Base-by-base conservation (phyloP, 1,284 basidiomycete species). In the Leucoagaricus sp. region DNA sequence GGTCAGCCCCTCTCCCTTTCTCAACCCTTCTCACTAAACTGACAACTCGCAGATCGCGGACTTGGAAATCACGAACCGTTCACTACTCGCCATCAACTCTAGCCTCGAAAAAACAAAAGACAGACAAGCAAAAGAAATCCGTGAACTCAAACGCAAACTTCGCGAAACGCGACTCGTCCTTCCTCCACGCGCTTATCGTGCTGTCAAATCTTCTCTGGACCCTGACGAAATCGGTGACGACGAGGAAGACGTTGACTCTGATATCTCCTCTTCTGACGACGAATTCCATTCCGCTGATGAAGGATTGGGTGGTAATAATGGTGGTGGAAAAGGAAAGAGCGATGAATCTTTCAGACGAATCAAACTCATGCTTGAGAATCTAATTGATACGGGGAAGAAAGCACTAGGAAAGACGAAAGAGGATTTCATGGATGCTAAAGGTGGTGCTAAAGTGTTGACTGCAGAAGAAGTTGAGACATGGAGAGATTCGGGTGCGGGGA, bases 21-120 rank as follows among this genome's bases (percentile, higher is more conserved):
- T 51, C 29, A 3, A 28, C 36, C 41, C 57, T 15, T 7, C 4
- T 6, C n/a, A 29, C 57, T 53, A 19, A 28, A 46, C 31, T 56
- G 36, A 60, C 31, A 34, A 25, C 57, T 5, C 6, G 13, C 58
- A 93, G 91, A 93, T 93, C 59, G 89, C 86, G 13, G 90, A 93
- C 71, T 74, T 93, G 17, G 89, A 93, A 71, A 93, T 93, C 63
- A 88, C 89, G 9, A 93, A 91, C 68, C 80, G 82, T 38, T 93
- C 91, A 4, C 76, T 93, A 21, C 75, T 93, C 45, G 82, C 84
- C 2, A 91, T 93, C 69, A 93, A 93, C 63, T 74, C 84, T 1
- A 80, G 85, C 31, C 75, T 93, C 7, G 90, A 93, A 69, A 80
- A 84, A 33, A 83, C 83, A 47, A 91, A 89, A 69, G 81, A 87